These are phyloP conservation scores for Cladophialophora psammophila DNA, from an alignment of 2,329 filamentous ascomycete species.

Conservation along the genomic window DNA sequence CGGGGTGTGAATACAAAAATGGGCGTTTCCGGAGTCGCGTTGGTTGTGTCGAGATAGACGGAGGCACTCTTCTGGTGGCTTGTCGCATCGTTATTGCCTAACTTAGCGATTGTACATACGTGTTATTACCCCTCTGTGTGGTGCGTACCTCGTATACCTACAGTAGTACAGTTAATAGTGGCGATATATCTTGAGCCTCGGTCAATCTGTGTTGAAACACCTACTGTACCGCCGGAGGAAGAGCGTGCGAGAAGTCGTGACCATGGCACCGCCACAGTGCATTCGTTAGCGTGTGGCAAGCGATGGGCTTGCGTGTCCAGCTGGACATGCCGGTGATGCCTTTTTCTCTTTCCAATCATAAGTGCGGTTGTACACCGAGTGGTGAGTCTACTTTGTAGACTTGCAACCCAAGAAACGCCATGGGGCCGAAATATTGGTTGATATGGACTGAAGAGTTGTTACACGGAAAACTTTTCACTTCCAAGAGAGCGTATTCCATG, in stretches of 20 bases:
- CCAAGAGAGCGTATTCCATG: not conserved
- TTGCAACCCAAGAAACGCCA: not conserved
- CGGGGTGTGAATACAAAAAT: slow-evolving; percentile 3
- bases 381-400: not conserved
- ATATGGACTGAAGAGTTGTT: not conserved
- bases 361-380: not conserved
- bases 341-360: not conserved
- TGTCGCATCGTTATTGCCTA: not conserved
- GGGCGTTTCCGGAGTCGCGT: slow-evolving; percentile 7
- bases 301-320: slow-evolving; percentile 4
- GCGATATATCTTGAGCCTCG: not conserved
- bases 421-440: not conserved
- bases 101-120: not conserved
- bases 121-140: not conserved
- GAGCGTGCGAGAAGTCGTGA: not conserved
- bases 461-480: not conserved
- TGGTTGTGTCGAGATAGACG: not conserved
- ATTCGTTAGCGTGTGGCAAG: slow-evolving; percentile 4
- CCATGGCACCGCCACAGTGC: slow-evolving; percentile 13
- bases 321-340: not conserved
- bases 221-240: not conserved
- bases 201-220: not conserved
- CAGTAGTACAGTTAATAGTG: not conserved
- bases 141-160: not conserved
- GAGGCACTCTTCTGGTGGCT: slow-evolving; percentile 3